These are phyloP conservation scores for Suillus ampliporus DNA, from an alignment of 768 basidiomycete genomes.

Conservation along the genomic window DNA sequence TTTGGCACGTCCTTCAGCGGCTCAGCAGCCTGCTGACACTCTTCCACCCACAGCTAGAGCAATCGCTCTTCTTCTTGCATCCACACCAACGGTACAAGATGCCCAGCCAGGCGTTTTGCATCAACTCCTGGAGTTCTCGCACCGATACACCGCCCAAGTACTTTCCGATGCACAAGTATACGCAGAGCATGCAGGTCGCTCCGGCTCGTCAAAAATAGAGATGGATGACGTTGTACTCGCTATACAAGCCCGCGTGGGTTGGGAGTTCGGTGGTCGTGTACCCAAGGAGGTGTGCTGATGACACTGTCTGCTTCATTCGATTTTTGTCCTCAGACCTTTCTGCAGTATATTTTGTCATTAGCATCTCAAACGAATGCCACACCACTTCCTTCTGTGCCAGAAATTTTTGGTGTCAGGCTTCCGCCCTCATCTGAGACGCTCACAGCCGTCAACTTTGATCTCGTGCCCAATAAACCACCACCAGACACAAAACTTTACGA, in stretches of 20 bases:
- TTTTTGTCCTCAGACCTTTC: neutral
- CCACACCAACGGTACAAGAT: constrained; percentile 85
- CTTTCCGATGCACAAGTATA: constrained; percentile 87
- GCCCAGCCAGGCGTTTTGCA: constrained; percentile 86
- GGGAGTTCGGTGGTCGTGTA: constrained; percentile 89
- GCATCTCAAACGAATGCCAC: constrained; percentile 84
- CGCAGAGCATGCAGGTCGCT: constrained; percentile 82
- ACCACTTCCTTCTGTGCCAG: constrained; percentile 83
- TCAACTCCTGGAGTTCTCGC: constrained; percentile 86
- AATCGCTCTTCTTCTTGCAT: constrained; percentile 82
- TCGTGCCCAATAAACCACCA: constrained; percentile 84
- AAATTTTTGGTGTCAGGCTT: constrained; percentile 87
- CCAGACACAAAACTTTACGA: constrained; percentile 77
- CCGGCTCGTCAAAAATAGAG: constrained; percentile 69
- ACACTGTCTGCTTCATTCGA: constrained; percentile 6
- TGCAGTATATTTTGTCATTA: constrained; percentile 76
- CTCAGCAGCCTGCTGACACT: constrained; percentile 53
- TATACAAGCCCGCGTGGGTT: constrained; percentile 87
- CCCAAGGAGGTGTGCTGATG: constrained; percentile 78
- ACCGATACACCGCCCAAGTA: constrained; percentile 83
- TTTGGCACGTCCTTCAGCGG: constrained; percentile 34
- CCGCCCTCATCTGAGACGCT: constrained; percentile 72
- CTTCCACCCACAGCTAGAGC: constrained; percentile 86
- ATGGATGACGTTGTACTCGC: constrained; percentile 83
- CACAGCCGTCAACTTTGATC: constrained; percentile 83